phyloP scores from a whole-genome alignment of 2,329 filamentous ascomycete genomes.

The Botrytis porri region DNA sequence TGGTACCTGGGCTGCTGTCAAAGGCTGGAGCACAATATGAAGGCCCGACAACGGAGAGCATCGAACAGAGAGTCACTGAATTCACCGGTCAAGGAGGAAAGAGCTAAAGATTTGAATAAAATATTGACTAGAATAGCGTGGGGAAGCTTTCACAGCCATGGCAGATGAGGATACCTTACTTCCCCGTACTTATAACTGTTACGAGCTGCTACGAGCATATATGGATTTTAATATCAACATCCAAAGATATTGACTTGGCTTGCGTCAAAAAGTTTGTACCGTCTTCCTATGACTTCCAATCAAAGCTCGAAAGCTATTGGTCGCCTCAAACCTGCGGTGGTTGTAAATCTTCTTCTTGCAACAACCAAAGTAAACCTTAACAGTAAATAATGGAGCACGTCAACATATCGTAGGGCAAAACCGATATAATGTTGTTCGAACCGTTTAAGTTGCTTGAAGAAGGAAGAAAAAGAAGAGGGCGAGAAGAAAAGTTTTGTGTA shows the following conservation, averaged over 20 bases:
- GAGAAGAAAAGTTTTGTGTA: constrained; percentile 4
- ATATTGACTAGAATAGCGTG: neutral
- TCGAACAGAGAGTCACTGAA: neutral
- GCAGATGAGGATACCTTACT: neutral
- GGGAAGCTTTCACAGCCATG: neutral
- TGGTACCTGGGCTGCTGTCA: neutral
- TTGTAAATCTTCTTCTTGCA: constrained; percentile 35
- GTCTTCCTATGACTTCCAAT: constrained; percentile 40
- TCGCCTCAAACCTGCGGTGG: constrained; percentile 40
- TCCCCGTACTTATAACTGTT: neutral
- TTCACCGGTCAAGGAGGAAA: neutral
- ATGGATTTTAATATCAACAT: neutral
- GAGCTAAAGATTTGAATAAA: neutral
- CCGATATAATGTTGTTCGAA: constrained; percentile 34
- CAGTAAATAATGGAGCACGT: constrained; percentile 29
- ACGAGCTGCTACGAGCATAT: neutral
- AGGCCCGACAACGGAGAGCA: neutral
- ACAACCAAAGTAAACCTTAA: constrained; percentile 29
- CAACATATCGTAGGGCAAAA: constrained; percentile 34
- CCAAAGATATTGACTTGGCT: neutral
- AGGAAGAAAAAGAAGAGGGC: constrained; percentile 13
- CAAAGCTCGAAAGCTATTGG: constrained; percentile 37
- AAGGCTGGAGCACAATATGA: constrained; percentile 11
- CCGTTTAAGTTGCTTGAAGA: constrained; percentile 34
- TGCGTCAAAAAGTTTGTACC: constrained; percentile 27